phyloP scores from a whole-genome alignment of 768 basidiomycete species.

The Mycena leptocephala region DNA sequence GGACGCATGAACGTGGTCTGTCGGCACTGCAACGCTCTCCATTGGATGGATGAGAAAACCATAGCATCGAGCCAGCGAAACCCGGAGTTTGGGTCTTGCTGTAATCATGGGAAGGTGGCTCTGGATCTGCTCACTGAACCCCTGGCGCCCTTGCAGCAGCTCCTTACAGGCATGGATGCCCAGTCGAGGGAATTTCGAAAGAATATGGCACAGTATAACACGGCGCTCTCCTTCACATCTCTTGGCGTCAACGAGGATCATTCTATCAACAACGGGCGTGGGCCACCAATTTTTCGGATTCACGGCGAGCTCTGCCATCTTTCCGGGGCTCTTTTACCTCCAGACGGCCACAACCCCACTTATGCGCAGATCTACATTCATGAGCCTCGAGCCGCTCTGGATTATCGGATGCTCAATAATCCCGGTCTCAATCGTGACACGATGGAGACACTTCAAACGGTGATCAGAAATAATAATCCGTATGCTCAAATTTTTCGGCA shows the following conservation, averaged over 20 bases:
- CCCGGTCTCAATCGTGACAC: constrained; percentile 33
- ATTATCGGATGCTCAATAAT: constrained; percentile 10
- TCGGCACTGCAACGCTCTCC: constrained; percentile 50
- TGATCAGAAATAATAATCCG: background rate
- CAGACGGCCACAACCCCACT: constrained; percentile 25
- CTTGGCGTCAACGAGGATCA: constrained; percentile 44
- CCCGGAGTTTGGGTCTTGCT: constrained; percentile 55
- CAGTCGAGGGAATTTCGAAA: constrained; percentile 42
- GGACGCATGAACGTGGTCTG: constrained; percentile 56
- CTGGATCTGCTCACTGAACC: constrained; percentile 44
- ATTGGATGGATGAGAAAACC: constrained; percentile 52
- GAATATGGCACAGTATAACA: constrained; percentile 54
- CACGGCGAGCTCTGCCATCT: constrained; percentile 52
- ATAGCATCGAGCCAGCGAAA: constrained; percentile 8
- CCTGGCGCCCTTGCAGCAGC: constrained; percentile 33
- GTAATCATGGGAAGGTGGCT: constrained; percentile 51
- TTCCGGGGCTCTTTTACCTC: constrained; percentile 45
- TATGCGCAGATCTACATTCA: constrained; percentile 48
- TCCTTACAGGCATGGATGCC: constrained; percentile 34
- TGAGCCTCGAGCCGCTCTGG: background rate
- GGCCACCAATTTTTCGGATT: constrained; percentile 46
- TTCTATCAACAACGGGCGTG: constrained; percentile 33
- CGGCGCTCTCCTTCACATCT: constrained; percentile 52
- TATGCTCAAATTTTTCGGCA: background rate
- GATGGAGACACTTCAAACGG: background rate